phyloP scores from a whole-genome alignment of 2,329 filamentous ascomycete genomes.

The Lanzia echinophila region DNA sequence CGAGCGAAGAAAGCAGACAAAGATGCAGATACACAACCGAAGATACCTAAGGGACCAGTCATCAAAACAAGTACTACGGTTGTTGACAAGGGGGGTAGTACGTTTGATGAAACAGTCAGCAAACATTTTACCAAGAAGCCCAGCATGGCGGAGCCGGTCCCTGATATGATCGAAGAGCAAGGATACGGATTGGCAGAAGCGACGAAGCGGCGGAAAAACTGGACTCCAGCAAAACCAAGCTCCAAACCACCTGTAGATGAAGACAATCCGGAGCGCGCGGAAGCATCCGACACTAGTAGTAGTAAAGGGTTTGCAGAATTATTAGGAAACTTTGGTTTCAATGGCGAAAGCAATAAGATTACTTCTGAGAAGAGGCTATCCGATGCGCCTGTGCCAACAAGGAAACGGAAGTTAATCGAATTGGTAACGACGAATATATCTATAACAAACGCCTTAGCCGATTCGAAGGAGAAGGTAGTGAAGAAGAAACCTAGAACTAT shows the following conservation, averaged over 20 bases:
- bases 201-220: slow-evolving; percentile 49
- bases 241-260: not conserved
- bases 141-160: not conserved
- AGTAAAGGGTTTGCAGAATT: slow-evolving; percentile 32
- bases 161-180: slow-evolving; percentile 8
- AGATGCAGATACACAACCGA: slow-evolving; percentile 27
- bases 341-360: slow-evolving; percentile 15
- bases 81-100: slow-evolving; percentile 1
- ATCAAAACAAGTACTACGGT: slow-evolving; percentile 29
- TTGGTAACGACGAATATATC: slow-evolving; percentile 35
- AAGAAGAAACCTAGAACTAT: slow-evolving; percentile 72
- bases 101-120: slow-evolving; percentile 13
- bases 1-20: slow-evolving; percentile 19
- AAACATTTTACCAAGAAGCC: slow-evolving; percentile 3
- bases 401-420: slow-evolving; percentile 52
- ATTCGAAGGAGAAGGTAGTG: slow-evolving; percentile 2
- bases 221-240: slow-evolving; percentile 58
- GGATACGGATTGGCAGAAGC: slow-evolving; percentile 35
- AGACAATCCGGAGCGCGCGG: not conserved
- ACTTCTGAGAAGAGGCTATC: slow-evolving; percentile 10
- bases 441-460: not conserved
- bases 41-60: slow-evolving; percentile 29
- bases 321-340: slow-evolving; percentile 37
- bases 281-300: not conserved
- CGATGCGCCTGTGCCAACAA: slow-evolving; percentile 28